phyloP scores from a whole-genome alignment of 2,329 filamentous ascomycete species.

The Madurella mycetomatis region DNA sequence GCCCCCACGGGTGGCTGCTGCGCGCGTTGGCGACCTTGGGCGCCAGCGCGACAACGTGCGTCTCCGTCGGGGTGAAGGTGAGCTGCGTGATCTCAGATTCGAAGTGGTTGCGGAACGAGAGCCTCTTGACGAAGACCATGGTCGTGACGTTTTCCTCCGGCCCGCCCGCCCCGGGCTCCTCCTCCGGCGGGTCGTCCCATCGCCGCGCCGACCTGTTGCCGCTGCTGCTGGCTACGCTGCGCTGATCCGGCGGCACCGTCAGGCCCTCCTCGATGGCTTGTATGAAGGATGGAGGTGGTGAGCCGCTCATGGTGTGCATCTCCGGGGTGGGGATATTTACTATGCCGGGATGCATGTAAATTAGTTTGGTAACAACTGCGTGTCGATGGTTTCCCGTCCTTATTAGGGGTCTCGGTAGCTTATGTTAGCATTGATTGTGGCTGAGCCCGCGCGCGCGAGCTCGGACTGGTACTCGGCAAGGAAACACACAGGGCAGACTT shows the following conservation, averaged over 20 bases:
- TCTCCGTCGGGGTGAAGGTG: conserved; percentile 12
- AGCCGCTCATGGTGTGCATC: background rate
- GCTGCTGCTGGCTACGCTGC: conserved; percentile 5
- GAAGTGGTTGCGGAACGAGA: background rate
- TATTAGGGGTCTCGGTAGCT: too few relatives aligned
- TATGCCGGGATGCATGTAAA: too few relatives aligned
- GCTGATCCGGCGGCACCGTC: background rate
- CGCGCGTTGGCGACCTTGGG: background rate
- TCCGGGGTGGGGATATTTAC: too few relatives aligned
- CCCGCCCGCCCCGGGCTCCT: conserved; percentile 2
- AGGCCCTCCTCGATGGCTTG: conserved; percentile 9
- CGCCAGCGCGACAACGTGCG: conserved; percentile 6
- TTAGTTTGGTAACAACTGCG: too few relatives aligned
- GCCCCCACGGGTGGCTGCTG: background rate
- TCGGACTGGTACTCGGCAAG: too few relatives aligned
- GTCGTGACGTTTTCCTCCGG: conserved; percentile 14
- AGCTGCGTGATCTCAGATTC: conserved; percentile 13
- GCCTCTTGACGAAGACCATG: conserved; percentile 17
- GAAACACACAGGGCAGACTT: too few relatives aligned
- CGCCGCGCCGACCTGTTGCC: conserved; percentile 4
- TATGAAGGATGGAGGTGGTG: conserved; percentile 9
- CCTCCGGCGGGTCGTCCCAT: conserved; percentile 25
- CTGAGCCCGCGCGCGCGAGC: too few relatives aligned
- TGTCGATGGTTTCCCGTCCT: too few relatives aligned
- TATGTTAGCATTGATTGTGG: too few relatives aligned